Percentiles rank a stretch among this genome's conserved stretches.
These are phyloP conservation scores for Candida pini DNA, from an alignment of 805 yeast species.

Conservation along the genomic window DNA sequence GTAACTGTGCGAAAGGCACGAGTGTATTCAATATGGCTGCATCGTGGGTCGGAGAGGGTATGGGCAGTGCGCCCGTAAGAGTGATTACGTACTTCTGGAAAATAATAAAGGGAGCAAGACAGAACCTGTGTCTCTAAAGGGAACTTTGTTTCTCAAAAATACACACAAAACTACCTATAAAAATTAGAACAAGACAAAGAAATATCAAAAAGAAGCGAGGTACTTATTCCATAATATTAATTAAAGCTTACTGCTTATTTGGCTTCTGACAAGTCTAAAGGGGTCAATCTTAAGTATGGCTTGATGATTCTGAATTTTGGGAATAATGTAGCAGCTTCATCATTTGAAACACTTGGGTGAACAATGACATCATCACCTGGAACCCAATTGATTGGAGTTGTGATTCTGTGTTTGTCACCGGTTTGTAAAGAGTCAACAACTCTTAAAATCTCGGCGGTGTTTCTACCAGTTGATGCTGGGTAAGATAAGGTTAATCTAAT, in stretches of 20 bases:
- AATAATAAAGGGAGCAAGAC: no score
- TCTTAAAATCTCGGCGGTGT: slow-evolving; percentile 68
- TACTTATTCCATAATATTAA: background rate
- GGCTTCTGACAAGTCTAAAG: slow-evolving; percentile 18
- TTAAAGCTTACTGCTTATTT: background rate
- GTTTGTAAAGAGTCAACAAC: slow-evolving; percentile 65
- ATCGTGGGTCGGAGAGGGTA: no score
- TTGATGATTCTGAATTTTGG: slow-evolving; percentile 57
- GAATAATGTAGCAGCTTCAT: slow-evolving; percentile 53
- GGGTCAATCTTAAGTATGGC: slow-evolving; percentile 59
- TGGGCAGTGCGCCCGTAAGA: no score
- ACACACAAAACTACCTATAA: background rate
- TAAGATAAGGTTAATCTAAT: slow-evolving; percentile 59
- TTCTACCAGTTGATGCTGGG: slow-evolving; percentile 73
- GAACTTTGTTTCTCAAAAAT: no score
- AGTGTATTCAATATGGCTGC: no score
- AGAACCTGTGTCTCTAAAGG: no score
- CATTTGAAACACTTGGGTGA: slow-evolving; percentile 58
- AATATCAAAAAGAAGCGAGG: no score
- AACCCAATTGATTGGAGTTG: slow-evolving; percentile 68
- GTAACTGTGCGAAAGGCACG: no score
- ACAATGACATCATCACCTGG: slow-evolving; percentile 71
- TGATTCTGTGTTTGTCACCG: slow-evolving; percentile 53
- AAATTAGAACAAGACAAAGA: background rate
- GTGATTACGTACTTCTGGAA: no score